Base-by-base conservation (phyloP, 2,329 filamentous ascomycete genomes). In the Sclerotinia glacialis region DNA sequence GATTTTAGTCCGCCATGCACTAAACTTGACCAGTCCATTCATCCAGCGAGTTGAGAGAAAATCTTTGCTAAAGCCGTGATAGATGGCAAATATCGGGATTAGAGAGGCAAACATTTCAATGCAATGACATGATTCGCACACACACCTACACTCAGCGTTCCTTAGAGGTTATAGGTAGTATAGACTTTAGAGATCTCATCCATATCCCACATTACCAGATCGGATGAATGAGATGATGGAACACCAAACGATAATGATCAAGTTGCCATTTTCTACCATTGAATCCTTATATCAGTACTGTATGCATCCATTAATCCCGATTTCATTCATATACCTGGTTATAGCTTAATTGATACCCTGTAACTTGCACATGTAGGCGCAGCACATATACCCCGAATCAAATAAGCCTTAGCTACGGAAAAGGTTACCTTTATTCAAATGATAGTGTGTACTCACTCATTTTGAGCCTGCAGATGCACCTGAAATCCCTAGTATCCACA, bases 321-420 rank as follows among this genome's bases (percentile, higher is more conserved):
- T 58, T 21, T 28, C 11, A 11, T 44, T 11, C 1, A 18, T 21
- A 18, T 42, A 56, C 37, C 16, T 44, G 42, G 37, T 37, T 44
- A 28, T 58, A 56, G 54, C 54, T 58, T 58, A 58, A 58, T 21
- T 18, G 54, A 28, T 21, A 28, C 9, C 16, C 52, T 50, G 52
- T 58, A 50, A n/a, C 53, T 56, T 46, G 62, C 52, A 64, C 50
- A 64, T 40, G 49, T 40, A 46, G 21, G 52, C 40, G 50, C 40
- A 61, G 44, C 28, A 61, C 21, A 62, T 42, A 52, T 42, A 52
- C 31, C 59, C 59, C 34, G 14, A 62, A 37, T 8, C 23, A 44
- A 44, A 47, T 28, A 21, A 65, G 62, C 31, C 42, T 58, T 40
- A 11, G 31, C 40, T 31, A 42, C 34, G 23, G 14, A 28, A 28